phyloP scores from a whole-genome alignment of 2,329 filamentous ascomycete species.

The Curvularia spicifera region DNA sequence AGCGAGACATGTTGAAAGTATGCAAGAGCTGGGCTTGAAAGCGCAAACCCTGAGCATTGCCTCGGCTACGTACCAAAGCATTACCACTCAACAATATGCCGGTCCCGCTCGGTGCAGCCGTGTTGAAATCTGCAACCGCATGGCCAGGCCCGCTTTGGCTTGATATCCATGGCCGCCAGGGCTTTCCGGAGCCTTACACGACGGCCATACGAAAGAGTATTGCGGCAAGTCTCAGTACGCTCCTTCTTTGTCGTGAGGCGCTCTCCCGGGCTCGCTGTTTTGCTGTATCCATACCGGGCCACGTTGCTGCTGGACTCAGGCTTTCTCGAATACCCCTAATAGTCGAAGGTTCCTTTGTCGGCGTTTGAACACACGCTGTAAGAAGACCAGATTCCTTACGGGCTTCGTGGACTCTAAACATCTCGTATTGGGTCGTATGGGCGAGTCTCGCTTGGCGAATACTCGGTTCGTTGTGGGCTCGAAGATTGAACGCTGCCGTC shows the following conservation, averaged over 20 bases:
- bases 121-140: slow-evolving; percentile 16
- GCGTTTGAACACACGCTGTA: slow-evolving; percentile 21
- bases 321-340: slow-evolving; percentile 20
- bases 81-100: slow-evolving; percentile 22
- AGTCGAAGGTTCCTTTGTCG: slow-evolving; percentile 21
- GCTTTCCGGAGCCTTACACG: slow-evolving; percentile 14
- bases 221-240: slow-evolving; percentile 7
- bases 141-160: slow-evolving; percentile 16
- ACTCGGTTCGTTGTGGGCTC: slow-evolving; percentile 41
- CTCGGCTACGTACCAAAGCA: slow-evolving; percentile 33
- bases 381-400: slow-evolving; percentile 30
- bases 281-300: slow-evolving; percentile 13
- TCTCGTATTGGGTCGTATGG: slow-evolving; percentile 48
- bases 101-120: slow-evolving; percentile 25
- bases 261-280: slow-evolving; percentile 11
- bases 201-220: slow-evolving; percentile 10
- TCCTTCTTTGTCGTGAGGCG: slow-evolving; percentile 11
- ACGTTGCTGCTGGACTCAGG: slow-evolving; percentile 28
- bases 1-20: slow-evolving; percentile 15
- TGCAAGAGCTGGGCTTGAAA: slow-evolving; percentile 19
- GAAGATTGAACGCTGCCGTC: slow-evolving; percentile 38
- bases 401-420: slow-evolving; percentile 32
- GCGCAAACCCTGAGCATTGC: slow-evolving; percentile 15
- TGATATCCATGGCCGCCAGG: slow-evolving; percentile 12
- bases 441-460: slow-evolving; percentile 44